These are phyloP conservation scores for Candida nitratophila DNA, from an alignment of 805 yeast genomes.

Conservation along the genomic window DNA sequence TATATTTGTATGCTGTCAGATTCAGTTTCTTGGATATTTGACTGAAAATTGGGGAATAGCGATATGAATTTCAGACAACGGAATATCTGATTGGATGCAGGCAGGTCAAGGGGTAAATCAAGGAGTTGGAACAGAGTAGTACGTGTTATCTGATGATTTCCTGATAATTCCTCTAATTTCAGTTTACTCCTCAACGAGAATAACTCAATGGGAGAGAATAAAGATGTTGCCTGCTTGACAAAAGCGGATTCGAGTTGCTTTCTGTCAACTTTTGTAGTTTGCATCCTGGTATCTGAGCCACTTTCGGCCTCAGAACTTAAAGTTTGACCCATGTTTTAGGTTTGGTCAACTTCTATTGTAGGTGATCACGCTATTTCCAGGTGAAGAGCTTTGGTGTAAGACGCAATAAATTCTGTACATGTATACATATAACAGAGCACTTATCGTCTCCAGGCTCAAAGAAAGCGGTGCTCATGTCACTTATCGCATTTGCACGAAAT, in stretches of 20 bases:
- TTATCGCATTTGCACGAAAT: neutral
- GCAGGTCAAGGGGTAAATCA: constrained; percentile 27
- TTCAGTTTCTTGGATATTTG: neutral
- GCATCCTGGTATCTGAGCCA: neutral
- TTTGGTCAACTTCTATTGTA: neutral
- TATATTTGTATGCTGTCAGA: constrained; percentile 26
- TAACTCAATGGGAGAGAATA: constrained; percentile 18
- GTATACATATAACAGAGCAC: too few relatives aligned
- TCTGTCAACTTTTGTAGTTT: constrained; percentile 10
- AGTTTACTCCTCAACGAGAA: constrained; percentile 16
- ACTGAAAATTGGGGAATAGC: constrained; percentile 14
- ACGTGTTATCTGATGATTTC: constrained; percentile 18
- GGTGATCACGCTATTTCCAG: too few relatives aligned
- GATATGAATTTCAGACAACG: constrained; percentile 32
- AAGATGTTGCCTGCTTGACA: constrained; percentile 9
- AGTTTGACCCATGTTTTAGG: constrained; percentile 9
- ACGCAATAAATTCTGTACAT: too few relatives aligned
- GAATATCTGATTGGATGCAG: constrained; percentile 28
- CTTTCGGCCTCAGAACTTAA: constrained; percentile 6
- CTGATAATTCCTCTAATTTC: constrained; percentile 13
- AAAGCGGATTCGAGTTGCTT: constrained; percentile 11
- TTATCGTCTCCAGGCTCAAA: too few relatives aligned
- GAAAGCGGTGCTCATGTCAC: neutral
- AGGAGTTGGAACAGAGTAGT: constrained; percentile 23
- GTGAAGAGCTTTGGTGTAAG: too few relatives aligned